Percentiles rank a stretch among this genome's conserved stretches.
These are phyloP conservation scores for Platanthera zijinensis DNA, from an alignment of 106 monocot species.

Conservation along the genomic window DNA sequence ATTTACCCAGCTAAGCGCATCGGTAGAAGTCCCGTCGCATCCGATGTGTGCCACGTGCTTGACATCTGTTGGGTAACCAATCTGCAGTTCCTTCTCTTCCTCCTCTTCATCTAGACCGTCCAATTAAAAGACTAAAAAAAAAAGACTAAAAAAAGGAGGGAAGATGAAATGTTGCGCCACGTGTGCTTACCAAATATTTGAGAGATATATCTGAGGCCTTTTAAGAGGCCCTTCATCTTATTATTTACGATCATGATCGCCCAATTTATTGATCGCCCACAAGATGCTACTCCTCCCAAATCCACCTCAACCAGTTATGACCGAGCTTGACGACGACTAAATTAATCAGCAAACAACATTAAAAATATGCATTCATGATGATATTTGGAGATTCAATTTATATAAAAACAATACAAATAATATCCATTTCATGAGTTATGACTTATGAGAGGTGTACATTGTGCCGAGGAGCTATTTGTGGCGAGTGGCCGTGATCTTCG, in stretches of 20 bases:
- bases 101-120: constrained; percentile 12
- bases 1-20: constrained; percentile 17
- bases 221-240: constrained; percentile 66
- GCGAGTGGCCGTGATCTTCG: too few species aligned
- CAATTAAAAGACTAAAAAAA: neutral
- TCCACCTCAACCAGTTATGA: neutral
- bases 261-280: neutral
- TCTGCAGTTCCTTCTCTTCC: constrained; percentile 14
- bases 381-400: too few species aligned
- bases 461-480: too few species aligned
- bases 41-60: constrained; percentile 30
- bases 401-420: too few species aligned
- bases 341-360: too few species aligned
- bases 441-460: too few species aligned
- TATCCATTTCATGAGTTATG: too few species aligned
- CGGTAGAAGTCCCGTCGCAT: constrained; percentile 16
- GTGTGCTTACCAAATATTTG: constrained; percentile 56
- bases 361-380: too few species aligned
- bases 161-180: neutral
- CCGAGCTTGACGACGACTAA: too few species aligned
- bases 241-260: neutral
- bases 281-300: neutral
- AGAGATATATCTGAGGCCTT: constrained; percentile 58
- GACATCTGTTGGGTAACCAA: constrained; percentile 26
- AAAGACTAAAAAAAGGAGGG: neutral